phyloP scores from a whole-genome alignment of 169 alveolate genomes.

The Cryptosporidium tyzzeri region DNA sequence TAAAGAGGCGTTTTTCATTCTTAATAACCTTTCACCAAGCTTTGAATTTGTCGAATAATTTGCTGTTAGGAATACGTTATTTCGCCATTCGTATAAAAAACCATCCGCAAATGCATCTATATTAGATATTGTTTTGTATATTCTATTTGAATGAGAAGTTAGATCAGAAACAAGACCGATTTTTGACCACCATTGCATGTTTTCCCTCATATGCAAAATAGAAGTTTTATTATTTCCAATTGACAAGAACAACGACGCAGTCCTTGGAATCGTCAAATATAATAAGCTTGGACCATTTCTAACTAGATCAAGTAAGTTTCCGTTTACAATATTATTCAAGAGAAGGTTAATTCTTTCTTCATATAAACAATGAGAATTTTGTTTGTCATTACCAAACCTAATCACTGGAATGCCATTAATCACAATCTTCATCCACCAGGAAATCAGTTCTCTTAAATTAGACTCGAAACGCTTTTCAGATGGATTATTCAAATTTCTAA shows the following conservation, averaged over 20 bases:
- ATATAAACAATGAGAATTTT: not conserved
- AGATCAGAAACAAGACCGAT: constrained; percentile 20
- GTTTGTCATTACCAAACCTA: not conserved
- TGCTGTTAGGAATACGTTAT: not conserved
- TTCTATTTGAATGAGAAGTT: not conserved
- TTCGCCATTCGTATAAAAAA: not conserved
- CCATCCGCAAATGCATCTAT: not conserved
- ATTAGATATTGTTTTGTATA: constrained; percentile 8
- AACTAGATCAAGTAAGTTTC: not conserved
- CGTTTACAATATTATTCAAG: not conserved
- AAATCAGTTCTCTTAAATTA: constrained; percentile 7
- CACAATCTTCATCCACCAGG: constrained; percentile 37
- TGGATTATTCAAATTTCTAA: not conserved
- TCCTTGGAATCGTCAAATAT: constrained; percentile 34
- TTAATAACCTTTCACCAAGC: not conserved
- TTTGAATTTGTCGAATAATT: not conserved
- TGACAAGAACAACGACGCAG: constrained; percentile 30
- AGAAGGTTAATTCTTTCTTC: not conserved
- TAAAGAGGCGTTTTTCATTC: not conserved
- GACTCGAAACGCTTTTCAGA: constrained; percentile 7
- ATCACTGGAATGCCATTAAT: not conserved
- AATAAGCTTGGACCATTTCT: not conserved
- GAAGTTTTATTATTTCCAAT: constrained; percentile 1
- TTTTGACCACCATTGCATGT: constrained; percentile 45
- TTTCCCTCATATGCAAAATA: not conserved